Conservation (phyloP, 352 stramenopile species). For the Globisporangium barbulae region DNA sequence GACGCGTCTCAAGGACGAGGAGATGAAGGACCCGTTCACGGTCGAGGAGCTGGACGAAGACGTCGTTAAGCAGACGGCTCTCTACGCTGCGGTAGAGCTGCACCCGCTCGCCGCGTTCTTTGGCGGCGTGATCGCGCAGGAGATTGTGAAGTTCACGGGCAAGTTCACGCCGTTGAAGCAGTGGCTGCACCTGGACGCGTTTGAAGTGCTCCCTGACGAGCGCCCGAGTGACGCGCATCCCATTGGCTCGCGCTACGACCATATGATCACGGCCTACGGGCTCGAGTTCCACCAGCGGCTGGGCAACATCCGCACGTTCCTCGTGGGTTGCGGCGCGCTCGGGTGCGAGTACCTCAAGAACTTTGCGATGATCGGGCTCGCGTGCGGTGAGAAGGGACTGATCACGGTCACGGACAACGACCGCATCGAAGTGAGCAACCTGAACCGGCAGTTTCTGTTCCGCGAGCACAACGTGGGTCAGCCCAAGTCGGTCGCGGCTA, state of each 20-base stretch:
- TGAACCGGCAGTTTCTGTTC: constrained; percentile 87
- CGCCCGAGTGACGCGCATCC: constrained; percentile 48
- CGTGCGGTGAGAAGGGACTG: constrained; percentile 70
- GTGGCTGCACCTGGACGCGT: constrained; percentile 82
- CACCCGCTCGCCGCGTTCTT: constrained; percentile 82
- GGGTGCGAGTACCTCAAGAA: constrained; percentile 88
- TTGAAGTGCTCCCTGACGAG: constrained; percentile 72
- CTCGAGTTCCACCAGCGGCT: constrained; percentile 68
- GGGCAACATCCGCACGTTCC: constrained; percentile 71
- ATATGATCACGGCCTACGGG: constrained; percentile 71
- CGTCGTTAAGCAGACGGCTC: constrained; percentile 48
- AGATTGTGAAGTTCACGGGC: constrained; percentile 88
- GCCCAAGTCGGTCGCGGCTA: constrained; percentile 80
- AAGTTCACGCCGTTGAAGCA: constrained; percentile 86
- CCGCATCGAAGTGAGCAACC: constrained; percentile 86
- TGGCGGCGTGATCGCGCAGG: constrained; percentile 75
- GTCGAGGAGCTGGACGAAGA: constrained; percentile 75
- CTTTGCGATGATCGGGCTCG: constrained; percentile 81
- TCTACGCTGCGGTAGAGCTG: constrained; percentile 67
- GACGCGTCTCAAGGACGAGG: constrained; percentile 24
- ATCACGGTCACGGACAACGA: constrained; percentile 86
- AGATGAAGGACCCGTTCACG: constrained; percentile 50
- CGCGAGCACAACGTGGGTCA: constrained; percentile 85
- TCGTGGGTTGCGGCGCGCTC: constrained; percentile 78
- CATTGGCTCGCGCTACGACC: constrained; percentile 72